Evolutionary conservation across 2,329 filamentous ascomycete species (phyloP).

Genomic region (Fragosphaeria purpurea): DNA sequence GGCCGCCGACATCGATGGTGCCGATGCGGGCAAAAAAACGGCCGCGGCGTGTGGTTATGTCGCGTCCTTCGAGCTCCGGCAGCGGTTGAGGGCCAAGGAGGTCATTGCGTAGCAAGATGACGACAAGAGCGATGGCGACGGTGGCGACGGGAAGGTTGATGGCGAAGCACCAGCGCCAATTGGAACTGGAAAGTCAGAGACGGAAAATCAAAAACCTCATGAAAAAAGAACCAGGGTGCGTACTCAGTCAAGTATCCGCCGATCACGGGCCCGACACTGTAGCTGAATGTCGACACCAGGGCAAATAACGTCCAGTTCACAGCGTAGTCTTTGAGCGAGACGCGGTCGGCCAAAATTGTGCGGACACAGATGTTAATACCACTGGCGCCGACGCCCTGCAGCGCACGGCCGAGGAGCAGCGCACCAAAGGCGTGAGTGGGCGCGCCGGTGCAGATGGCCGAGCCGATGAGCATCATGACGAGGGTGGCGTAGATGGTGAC

Average conservation of each 20-base stretch:
- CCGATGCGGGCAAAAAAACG: slow-evolving; percentile 35
- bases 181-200: slow-evolving; percentile 20
- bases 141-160: slow-evolving; percentile 35
- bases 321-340: slow-evolving; percentile 50
- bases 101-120: slow-evolving; percentile 47
- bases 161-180: slow-evolving; percentile 56
- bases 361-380: slow-evolving; percentile 52
- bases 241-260: slow-evolving; percentile 45
- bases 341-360: slow-evolving; percentile 55
- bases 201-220: too few species aligned
- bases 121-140: slow-evolving; percentile 41
- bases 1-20: slow-evolving; percentile 47
- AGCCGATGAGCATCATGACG: slow-evolving; percentile 48
- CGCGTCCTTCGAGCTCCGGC: slow-evolving; percentile 31
- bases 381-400: slow-evolving; percentile 53
- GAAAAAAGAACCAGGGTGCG: background rate
- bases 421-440: slow-evolving; percentile 44
- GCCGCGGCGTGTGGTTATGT: slow-evolving; percentile 5
- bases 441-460: slow-evolving; percentile 49
- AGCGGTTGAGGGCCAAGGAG: slow-evolving; percentile 43
- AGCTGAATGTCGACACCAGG: slow-evolving; percentile 48
- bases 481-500: slow-evolving; percentile 46
- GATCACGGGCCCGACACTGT: slow-evolving; percentile 50
- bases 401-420: slow-evolving; percentile 50
- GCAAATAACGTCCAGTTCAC: slow-evolving; percentile 54